A percentile compares a stretch with the other conserved stretches of the same genome.
Conservation (phyloP, 78 protist species). For the Polysphondylium violaceum region DNA sequence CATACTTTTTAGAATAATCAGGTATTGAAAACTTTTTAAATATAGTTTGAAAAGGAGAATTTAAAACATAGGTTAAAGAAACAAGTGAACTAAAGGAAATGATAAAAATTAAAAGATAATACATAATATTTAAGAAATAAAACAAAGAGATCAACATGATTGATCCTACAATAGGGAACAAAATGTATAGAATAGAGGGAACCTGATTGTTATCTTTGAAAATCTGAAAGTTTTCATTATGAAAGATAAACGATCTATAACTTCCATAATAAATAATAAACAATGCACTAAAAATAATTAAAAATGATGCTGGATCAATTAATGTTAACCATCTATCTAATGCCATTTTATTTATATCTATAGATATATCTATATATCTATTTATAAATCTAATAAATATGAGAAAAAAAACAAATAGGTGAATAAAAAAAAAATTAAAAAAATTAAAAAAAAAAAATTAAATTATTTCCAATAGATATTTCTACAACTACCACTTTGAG, state of each 20-base stretch:
- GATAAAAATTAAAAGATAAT: not conserved
- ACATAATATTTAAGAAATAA: conserved; percentile 24
- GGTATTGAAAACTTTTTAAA: not conserved
- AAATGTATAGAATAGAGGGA: not conserved
- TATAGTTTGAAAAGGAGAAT: not conserved
- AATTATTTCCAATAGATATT: too few relatives aligned
- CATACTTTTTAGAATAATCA: conserved; percentile 24
- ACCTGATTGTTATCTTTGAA: conserved; percentile 1
- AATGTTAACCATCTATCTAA: conserved; percentile 8
- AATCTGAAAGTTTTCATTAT: conserved; percentile 1
- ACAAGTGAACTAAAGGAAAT: conserved; percentile 6
- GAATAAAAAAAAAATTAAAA: too few relatives aligned
- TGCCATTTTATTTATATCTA: not conserved
- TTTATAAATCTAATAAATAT: too few relatives aligned
- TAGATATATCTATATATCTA: not conserved
- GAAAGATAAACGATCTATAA: conserved; percentile 24
- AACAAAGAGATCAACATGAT: not conserved
- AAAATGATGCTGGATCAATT: conserved; percentile 29
- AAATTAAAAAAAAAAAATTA: too few relatives aligned
- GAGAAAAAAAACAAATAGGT: too few relatives aligned
- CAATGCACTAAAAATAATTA: not conserved
- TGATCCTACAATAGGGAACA: conserved; percentile 23
- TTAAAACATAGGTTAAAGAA: not conserved
- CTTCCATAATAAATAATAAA: conserved; percentile 10
- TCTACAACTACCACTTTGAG: too few relatives aligned